Percentiles rank a stretch among this genome's conserved stretches.
phyloP scores from a whole-genome alignment of 1,284 basidiomycete genomes.

The Vanrija humicola region DNA sequence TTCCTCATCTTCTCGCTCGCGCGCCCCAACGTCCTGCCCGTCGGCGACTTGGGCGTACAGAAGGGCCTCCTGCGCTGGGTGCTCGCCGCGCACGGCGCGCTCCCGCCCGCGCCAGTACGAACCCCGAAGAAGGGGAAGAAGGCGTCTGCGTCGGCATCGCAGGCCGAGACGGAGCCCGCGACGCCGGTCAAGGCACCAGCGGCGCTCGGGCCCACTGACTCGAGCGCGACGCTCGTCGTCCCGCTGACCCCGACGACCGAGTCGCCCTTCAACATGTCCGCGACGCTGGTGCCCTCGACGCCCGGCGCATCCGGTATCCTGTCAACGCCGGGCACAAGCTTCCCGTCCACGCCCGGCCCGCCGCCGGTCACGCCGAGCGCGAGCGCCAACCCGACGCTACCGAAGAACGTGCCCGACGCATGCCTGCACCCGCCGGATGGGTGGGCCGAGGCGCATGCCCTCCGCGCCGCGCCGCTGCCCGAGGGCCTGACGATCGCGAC shows the following conservation, averaged over 20 bases:
- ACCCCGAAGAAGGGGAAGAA: constrained; percentile 43
- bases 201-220: neutral
- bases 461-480: constrained; percentile 53
- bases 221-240: constrained; percentile 3
- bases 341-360: constrained; percentile 6
- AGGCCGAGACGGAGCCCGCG: neutral
- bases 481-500: constrained; percentile 59
- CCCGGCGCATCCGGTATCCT: neutral
- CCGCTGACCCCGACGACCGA: constrained; percentile 31
- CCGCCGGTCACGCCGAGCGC: constrained; percentile 12
- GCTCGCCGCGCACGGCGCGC: constrained; percentile 58
- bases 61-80: constrained; percentile 73
- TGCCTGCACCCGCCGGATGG: constrained; percentile 8
- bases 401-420: constrained; percentile 7
- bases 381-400: constrained; percentile 14
- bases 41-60: constrained; percentile 77
- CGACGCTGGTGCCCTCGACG: neutral
- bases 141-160: constrained; percentile 7
- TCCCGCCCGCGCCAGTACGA: constrained; percentile 17
- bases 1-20: constrained; percentile 82
- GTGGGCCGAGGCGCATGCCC: constrained; percentile 18
- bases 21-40: constrained; percentile 74
- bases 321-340: neutral
- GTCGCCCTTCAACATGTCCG: neutral
- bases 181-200: neutral